A percentile compares a stretch with the other conserved stretches of the same genome.
Evolutionary conservation across 768 basidiomycete species (phyloP).

Genomic region (Leccinum arenicola): DNA sequence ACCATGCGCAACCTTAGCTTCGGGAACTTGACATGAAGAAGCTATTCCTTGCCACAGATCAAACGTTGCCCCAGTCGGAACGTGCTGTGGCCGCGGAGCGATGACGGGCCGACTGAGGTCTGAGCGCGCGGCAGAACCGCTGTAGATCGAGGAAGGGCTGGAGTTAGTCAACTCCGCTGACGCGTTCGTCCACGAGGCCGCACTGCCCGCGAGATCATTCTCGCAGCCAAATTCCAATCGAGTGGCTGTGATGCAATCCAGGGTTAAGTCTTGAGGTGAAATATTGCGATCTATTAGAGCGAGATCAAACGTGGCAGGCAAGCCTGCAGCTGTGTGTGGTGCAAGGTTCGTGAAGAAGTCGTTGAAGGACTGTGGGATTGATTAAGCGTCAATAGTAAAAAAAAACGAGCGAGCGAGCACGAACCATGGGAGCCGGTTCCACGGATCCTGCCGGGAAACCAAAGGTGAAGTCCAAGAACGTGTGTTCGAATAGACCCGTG

Average conservation of each 20-base stretch:
- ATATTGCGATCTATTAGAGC: conserved; percentile 29
- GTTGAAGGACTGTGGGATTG: conserved; percentile 15
- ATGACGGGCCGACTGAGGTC: conserved; percentile 28
- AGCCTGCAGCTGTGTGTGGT: conserved; percentile 14
- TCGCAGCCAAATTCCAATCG: conserved; percentile 4
- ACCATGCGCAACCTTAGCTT: neutral
- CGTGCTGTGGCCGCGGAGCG: conserved; percentile 28
- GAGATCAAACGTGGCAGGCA: conserved; percentile 13
- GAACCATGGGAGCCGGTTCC: conserved; percentile 18
- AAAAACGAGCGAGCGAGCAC: neutral
- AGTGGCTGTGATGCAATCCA: conserved; percentile 9
- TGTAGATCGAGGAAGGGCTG: conserved; percentile 41
- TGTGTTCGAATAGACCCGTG: conserved; percentile 45
- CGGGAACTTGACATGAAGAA: neutral
- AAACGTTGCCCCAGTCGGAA: conserved; percentile 1
- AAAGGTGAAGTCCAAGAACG: conserved; percentile 35
- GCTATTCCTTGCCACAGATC: conserved; percentile 21
- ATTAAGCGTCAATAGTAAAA: neutral
- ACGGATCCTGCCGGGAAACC: conserved; percentile 17
- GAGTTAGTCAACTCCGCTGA: conserved; percentile 25
- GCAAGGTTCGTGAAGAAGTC: conserved; percentile 26
- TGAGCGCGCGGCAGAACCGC: conserved; percentile 38
- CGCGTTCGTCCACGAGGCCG: conserved; percentile 9
- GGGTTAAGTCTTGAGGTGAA: conserved; percentile 15
- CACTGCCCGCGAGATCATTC: conserved; percentile 3